These are phyloP conservation scores for Purpureocillium takamizusanense DNA, from an alignment of 2,329 filamentous ascomycete species.

Conservation along the genomic window DNA sequence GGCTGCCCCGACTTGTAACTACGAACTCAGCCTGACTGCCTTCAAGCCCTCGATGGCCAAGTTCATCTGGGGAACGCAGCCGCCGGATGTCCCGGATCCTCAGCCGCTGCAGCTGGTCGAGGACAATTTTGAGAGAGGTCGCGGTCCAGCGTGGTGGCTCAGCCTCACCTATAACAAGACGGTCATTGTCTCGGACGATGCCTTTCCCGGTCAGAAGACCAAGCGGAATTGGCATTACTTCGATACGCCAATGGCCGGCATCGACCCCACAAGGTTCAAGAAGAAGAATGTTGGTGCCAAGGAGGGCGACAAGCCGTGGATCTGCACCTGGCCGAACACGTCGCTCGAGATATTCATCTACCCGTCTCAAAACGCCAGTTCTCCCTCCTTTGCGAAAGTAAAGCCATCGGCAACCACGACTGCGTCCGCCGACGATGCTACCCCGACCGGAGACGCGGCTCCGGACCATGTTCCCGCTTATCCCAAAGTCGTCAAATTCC, in stretches of 20 bases:
- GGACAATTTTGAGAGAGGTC: constrained; percentile 36
- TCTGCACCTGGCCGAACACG: constrained; percentile 49
- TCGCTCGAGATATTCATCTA: constrained; percentile 50
- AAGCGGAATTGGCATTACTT: constrained; percentile 17
- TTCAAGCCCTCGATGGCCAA: constrained; percentile 27
- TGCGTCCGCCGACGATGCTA: constrained; percentile 7
- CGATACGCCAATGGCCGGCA: constrained; percentile 6
- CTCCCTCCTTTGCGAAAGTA: neutral
- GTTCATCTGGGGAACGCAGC: constrained; percentile 46
- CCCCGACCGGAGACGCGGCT: constrained; percentile 3
- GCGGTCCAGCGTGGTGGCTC: constrained; percentile 48
- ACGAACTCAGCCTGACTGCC: constrained; percentile 29
- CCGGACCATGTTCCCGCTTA: constrained; percentile 25
- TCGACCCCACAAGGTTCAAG: constrained; percentile 16
- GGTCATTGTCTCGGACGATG: constrained; percentile 38
- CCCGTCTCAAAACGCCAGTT: constrained; percentile 39
- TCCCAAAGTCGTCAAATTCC: constrained; percentile 44
- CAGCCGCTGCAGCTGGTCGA: constrained; percentile 37
- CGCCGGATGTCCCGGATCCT: constrained; percentile 32
- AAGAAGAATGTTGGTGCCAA: constrained; percentile 18
- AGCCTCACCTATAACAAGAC: constrained; percentile 45
- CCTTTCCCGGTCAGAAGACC: constrained; percentile 17
- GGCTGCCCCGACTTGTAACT: constrained; percentile 22
- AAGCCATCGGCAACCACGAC: constrained; percentile 4
- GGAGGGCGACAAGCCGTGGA: constrained; percentile 45